phyloP scores from a whole-genome alignment of 2,329 filamentous ascomycete species.

The Apiospora sp. region DNA sequence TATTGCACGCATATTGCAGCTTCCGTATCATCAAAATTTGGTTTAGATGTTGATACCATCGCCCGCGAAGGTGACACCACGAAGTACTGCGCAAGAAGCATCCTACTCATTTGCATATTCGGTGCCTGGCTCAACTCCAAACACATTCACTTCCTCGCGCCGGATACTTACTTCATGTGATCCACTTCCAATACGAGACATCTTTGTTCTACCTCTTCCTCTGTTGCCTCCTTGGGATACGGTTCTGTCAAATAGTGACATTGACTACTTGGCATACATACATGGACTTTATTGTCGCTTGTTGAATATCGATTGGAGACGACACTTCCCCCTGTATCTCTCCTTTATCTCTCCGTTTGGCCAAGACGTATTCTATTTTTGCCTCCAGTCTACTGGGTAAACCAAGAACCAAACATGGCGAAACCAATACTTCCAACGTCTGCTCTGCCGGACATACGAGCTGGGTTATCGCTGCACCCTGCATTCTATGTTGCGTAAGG shows the following conservation, averaged over 20 bases:
- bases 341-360: not conserved
- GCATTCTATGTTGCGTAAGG: slow-evolving; percentile 14
- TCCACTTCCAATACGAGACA: not conserved
- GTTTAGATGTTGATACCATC: not conserved
- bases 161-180: not conserved
- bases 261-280: not conserved
- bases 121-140: not conserved
- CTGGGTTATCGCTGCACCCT: slow-evolving; percentile 25
- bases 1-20: not conserved
- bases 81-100: not conserved
- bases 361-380: too few relatives aligned
- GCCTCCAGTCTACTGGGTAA: not conserved
- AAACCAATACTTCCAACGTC: slow-evolving; percentile 24
- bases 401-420: not conserved
- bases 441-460: slow-evolving; percentile 5
- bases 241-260: not conserved
- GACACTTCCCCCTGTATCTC: not conserved
- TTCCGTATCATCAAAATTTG: not conserved
- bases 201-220: not conserved
- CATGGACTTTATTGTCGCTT: not conserved
- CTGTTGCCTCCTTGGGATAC: not conserved
- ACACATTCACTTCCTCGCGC: not conserved
- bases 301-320: not conserved
- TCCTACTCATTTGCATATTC: not conserved
- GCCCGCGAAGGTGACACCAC: not conserved